Percentiles rank a stretch among this genome's conserved stretches.
Evolutionary conservation across 2,329 filamentous ascomycete genomes (phyloP).

Genomic region (Botrytis elliptica): DNA sequence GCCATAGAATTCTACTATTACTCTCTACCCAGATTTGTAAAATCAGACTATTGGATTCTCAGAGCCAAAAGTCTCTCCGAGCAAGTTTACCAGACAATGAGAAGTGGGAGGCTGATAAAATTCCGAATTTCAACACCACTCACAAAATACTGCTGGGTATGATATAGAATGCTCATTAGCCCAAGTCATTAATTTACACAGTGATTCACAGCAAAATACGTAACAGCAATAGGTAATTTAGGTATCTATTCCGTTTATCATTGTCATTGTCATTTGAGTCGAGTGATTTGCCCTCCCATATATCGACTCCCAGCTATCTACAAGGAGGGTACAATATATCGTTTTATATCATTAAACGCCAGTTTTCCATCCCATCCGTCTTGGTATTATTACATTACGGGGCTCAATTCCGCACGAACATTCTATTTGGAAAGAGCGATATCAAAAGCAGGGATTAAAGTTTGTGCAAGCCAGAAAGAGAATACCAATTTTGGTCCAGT

Average conservation of each 20-base stretch:
- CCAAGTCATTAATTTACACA: neutral
- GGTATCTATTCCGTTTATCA: neutral
- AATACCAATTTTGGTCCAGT: conserved; percentile 98
- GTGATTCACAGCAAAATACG: neutral
- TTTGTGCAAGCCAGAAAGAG: conserved; percentile 99
- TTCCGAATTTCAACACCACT: neutral
- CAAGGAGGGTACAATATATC: conserved; percentile 26
- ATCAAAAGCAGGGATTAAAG: conserved; percentile 90
- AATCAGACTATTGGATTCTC: neutral
- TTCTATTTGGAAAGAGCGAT: conserved; percentile 44
- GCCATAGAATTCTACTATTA: neutral
- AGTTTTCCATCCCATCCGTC: conserved; percentile 20
- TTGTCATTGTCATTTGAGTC: conserved; percentile 25
- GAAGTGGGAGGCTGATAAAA: too few relatives aligned
- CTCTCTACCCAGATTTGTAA: neutral
- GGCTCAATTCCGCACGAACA: neutral
- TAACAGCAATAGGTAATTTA: neutral
- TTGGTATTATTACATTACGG: conserved; percentile 21
- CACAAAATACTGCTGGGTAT: neutral
- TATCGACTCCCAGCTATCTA: conserved; percentile 25
- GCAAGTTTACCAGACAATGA: too few relatives aligned
- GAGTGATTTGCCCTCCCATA: conserved; percentile 23
- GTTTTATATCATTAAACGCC: conserved; percentile 23
- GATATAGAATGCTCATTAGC: neutral
- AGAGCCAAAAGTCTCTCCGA: neutral